These are phyloP conservation scores for Trypanosoma cruzi DNA, from an alignment of 208 protist species.

Conservation along the genomic window DNA sequence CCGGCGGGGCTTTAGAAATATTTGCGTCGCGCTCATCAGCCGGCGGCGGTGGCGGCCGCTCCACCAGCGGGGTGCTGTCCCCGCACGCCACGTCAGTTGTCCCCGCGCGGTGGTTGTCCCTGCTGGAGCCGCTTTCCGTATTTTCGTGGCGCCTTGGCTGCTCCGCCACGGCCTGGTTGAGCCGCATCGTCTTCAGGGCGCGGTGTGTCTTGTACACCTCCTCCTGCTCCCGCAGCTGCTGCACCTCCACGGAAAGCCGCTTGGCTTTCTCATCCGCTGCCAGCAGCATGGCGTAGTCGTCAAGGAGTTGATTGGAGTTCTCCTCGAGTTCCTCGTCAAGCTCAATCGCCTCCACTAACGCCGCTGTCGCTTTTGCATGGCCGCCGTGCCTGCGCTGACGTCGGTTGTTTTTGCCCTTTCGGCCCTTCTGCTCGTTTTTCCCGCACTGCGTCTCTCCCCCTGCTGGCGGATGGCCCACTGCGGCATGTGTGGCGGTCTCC, in stretches of 20 bases:
- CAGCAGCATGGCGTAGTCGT: background rate
- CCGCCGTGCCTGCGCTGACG: background rate
- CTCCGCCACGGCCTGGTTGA: background rate
- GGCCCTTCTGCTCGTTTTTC: background rate
- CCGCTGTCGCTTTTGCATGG: background rate
- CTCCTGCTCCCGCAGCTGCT: background rate
- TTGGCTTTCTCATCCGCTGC: background rate
- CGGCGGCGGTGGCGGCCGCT: background rate
- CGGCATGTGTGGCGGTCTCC: background rate
- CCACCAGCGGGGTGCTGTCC: background rate
- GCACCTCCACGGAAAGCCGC: background rate
- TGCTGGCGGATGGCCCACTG: too few species aligned
- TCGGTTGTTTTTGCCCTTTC: background rate
- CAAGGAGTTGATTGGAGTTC: background rate
- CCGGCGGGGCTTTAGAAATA: too few species aligned
- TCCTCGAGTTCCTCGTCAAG: background rate
- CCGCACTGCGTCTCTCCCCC: background rate
- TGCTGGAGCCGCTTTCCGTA: background rate
- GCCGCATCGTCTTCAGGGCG: background rate
- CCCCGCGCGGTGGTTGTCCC: background rate
- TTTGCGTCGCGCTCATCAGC: background rate
- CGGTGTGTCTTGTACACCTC: background rate
- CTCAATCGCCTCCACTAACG: background rate
- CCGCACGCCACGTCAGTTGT: background rate
- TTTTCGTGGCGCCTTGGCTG: background rate